Conservation (phyloP, 257 asterid genomes). For the Solanum medicagineum region DNA sequence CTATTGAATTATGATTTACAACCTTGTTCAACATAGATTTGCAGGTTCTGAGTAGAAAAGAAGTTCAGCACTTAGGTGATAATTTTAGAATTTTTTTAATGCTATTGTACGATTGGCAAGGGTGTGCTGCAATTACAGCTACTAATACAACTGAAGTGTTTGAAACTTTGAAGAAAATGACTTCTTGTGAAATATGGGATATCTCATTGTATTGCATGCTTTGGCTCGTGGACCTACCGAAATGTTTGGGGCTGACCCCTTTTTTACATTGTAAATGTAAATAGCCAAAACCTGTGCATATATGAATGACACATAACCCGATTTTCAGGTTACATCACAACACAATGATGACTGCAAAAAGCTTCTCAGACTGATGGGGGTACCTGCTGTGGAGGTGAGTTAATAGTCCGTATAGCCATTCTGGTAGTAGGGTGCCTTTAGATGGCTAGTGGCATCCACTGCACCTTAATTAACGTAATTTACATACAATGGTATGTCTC, state of each 20-base stretch:
- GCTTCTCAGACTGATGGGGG: conserved; percentile 95
- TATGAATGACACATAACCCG: neutral
- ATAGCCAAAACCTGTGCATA: neutral
- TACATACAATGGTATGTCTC: neutral
- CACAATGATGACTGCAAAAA: conserved; percentile 95
- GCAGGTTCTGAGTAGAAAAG: neutral
- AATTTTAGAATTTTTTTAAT: neutral
- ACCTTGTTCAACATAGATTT: neutral
- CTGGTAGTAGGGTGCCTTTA: neutral
- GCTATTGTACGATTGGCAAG: neutral
- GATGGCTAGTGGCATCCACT: neutral
- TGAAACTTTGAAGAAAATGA: neutral
- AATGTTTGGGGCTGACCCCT: neutral
- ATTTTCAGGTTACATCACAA: conserved; percentile 70
- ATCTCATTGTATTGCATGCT: neutral
- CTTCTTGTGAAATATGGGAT: neutral
- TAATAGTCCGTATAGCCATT: neutral
- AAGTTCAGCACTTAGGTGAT: neutral
- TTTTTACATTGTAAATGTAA: neutral
- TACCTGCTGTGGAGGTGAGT: conserved; percentile 91
- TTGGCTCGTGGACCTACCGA: neutral
- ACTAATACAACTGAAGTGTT: neutral
- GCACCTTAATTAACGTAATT: neutral
- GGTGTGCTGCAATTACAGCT: neutral
- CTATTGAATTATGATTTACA: neutral